Percentiles rank a stretch among this genome's conserved stretches.
phyloP scores from a whole-genome alignment of 2,329 filamentous ascomycete genomes.

The Colletotrichum karsti region DNA sequence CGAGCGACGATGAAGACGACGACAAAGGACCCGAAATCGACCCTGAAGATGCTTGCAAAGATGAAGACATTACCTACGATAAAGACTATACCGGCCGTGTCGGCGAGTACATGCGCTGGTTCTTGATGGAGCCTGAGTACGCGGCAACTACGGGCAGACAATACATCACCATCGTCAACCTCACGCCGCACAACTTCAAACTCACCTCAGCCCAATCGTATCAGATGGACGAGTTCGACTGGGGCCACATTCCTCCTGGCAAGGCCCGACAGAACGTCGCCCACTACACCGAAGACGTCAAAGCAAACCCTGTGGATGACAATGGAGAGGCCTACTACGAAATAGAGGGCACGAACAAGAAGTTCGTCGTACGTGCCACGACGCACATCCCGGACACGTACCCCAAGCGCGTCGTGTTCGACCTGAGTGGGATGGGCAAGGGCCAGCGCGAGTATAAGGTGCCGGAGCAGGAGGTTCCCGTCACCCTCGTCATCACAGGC shows the following conservation, averaged over 20 bases:
- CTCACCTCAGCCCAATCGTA: too few relatives aligned
- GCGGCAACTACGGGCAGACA: slow-evolving; percentile 31
- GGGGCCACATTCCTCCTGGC: slow-evolving; percentile 42
- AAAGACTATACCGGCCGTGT: fast-evolving
- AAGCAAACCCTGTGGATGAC: slow-evolving; percentile 32
- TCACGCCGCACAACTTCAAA: slow-evolving; percentile 44
- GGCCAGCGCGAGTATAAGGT: slow-evolving; percentile 44
- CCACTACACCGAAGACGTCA: slow-evolving; percentile 31
- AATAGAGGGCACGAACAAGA: slow-evolving; percentile 39
- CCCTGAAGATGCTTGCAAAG: too few relatives aligned
- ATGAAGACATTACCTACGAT: too few relatives aligned
- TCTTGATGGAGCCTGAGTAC: too few relatives aligned
- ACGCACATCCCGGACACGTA: slow-evolving; percentile 38
- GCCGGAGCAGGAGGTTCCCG: slow-evolving; percentile 38
- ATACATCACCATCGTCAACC: slow-evolving; percentile 44
- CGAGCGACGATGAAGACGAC: background rate
- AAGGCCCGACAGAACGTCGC: slow-evolving; percentile 39
- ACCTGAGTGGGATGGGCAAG: slow-evolving; percentile 40
- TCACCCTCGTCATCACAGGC: slow-evolving; percentile 45
- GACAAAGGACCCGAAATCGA: too few relatives aligned
- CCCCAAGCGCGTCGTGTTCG: slow-evolving; percentile 38
- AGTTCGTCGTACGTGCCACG: slow-evolving; percentile 38
- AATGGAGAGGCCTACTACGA: slow-evolving; percentile 43
- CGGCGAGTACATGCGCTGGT: too few relatives aligned
- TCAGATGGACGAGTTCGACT: too few relatives aligned